Base-by-base conservation (phyloP, 495 filamentous ascomycete genomes). In the Podospora pseudoanserina region DNA sequence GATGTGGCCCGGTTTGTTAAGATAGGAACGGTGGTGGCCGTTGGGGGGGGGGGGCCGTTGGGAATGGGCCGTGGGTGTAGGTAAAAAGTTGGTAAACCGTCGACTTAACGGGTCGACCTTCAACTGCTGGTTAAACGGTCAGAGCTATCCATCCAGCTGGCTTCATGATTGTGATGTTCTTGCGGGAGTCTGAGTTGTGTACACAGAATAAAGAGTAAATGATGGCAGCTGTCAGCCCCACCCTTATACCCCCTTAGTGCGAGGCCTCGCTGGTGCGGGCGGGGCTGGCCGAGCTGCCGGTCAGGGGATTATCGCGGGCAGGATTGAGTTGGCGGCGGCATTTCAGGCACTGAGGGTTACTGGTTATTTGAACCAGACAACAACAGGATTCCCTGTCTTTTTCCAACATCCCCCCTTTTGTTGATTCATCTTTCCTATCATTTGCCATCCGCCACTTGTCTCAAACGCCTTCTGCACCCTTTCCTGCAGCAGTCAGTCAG, bases 391-490 rank as follows among this genome's bases (percentile, higher is more conserved):
- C 39, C 39, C 16, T 15, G n/a, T 18, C 20, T 27, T 27, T 26
- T 49, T 49, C 39, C 5, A 1, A 23, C 23, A 23, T 23, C 23
- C 23, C 7, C 11, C 49, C 61, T 53, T 20, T 23, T 64, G 18
- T 55, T 19, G 28, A 60, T 30, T 30, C 20, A 64, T 23, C 18
- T 6, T 20, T 13, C 19, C 6, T 58, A 20, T 27, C 18, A 16
- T 56, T 39, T 65, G 60, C 64, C 30, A 19, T 19, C 64, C 20
- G 61, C 67, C 67, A 68, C 67, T 18, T 18, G 39, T 65, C 63
- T 58, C 6, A 27, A 20, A 9, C 30, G 30, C 15, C 13, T 18
- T 58, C 23, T 58, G 39, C 13, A 49, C 39, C 23, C 19, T 58
- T 58, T 58, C 56, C 23, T 0, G 19, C 19, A 20, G 23, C 13